Conservation (phyloP, 169 alveolate genomes). For the Plasmodium falciparum region DNA sequence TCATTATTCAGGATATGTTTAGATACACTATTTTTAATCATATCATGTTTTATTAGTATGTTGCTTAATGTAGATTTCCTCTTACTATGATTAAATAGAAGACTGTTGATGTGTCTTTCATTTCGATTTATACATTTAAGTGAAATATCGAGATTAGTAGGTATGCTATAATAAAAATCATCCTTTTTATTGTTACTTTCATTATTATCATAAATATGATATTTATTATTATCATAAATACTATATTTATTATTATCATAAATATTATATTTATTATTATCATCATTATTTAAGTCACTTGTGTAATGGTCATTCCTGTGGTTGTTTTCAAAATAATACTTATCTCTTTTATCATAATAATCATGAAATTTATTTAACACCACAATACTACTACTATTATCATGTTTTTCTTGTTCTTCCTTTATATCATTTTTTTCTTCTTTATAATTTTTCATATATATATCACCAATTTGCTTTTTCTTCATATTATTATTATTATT, state of each 20-base stretch:
- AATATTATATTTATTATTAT: neutral
- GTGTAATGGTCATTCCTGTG: no score
- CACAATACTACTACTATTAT: no score
- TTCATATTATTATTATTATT: neutral
- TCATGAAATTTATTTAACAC: no score
- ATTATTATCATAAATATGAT: neutral
- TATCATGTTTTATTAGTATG: slow-evolving; percentile 2
- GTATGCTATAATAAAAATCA: neutral
- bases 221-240: neutral
- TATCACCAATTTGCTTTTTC: neutral
- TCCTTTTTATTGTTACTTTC: neutral
- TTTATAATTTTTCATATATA: neutral
- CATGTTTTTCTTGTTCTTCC: neutral
- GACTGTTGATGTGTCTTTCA: slow-evolving; percentile 5
- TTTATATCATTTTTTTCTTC: neutral
- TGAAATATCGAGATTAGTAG: neutral
- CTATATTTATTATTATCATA: neutral
- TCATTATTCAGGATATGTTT: neutral
- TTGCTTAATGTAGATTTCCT: slow-evolving; percentile 2
- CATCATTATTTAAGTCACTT: no score
- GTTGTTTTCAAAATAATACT: no score
- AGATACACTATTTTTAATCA: neutral
- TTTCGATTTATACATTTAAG: neutral
- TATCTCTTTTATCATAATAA: no score
- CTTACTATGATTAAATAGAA: neutral